Evolutionary conservation across 805 yeast genomes (phyloP).

Genomic region (Priceomyces carsonii): DNA sequence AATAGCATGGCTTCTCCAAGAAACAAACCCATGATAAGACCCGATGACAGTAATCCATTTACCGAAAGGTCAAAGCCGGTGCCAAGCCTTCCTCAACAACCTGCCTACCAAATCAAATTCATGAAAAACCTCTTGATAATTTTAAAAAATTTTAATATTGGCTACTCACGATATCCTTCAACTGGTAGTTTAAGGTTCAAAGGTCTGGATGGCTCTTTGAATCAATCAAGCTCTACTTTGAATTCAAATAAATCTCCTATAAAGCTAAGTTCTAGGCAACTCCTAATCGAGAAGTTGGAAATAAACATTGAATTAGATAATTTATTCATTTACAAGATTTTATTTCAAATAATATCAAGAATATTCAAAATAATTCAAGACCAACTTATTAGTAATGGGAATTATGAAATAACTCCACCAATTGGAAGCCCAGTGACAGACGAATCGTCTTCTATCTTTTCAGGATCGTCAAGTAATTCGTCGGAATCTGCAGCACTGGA

Average conservation of each 20-base stretch:
- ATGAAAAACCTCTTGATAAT: slow-evolving; percentile 31
- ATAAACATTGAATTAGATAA: slow-evolving; percentile 42
- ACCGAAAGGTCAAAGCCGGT: slow-evolving; percentile 3
- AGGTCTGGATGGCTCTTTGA: slow-evolving; percentile 10
- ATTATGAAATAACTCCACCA: neutral
- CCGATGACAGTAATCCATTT: slow-evolving; percentile 8
- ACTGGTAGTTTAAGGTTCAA: slow-evolving; percentile 1
- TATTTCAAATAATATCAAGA: slow-evolving; percentile 28
- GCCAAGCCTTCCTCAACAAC: slow-evolving; percentile 14
- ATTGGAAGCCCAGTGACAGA: slow-evolving; percentile 11
- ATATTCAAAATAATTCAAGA: slow-evolving; percentile 26
- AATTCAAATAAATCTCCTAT: slow-evolving; percentile 34
- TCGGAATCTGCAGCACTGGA: slow-evolving; percentile 27
- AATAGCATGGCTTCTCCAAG: slow-evolving; percentile 11
- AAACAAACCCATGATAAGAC: slow-evolving; percentile 5
- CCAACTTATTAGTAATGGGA: slow-evolving; percentile 18
- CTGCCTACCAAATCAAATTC: slow-evolving; percentile 33
- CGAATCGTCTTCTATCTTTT: slow-evolving; percentile 38
- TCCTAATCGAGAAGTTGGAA: slow-evolving; percentile 44
- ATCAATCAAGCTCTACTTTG: slow-evolving; percentile 13
- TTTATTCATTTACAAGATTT: slow-evolving; percentile 37
- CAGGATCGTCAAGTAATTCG: slow-evolving; percentile 26
- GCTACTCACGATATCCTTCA: slow-evolving; percentile 12
- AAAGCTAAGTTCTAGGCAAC: slow-evolving; percentile 38
- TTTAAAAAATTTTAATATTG: slow-evolving; percentile 43